Percentiles rank a stretch among this genome's conserved stretches.
phyloP scores from a whole-genome alignment of 805 yeast species.

The Yamadazyma endophytica region DNA sequence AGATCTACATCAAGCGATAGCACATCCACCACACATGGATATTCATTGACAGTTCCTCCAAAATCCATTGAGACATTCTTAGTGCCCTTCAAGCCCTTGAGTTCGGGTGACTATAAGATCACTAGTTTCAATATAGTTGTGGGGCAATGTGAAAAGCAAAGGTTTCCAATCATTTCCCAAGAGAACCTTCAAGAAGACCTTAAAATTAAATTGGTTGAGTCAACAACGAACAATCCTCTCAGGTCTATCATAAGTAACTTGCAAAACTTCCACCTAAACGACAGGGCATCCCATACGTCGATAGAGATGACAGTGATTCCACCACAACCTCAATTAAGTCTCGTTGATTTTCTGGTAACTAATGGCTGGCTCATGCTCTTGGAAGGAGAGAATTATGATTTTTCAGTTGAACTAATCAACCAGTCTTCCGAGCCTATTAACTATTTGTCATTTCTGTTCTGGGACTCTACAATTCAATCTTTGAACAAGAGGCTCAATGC shows the following conservation, averaged over 20 bases:
- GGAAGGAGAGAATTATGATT: slow-evolving; percentile 65
- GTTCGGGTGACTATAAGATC: slow-evolving; percentile 46
- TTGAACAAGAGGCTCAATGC: slow-evolving; percentile 51
- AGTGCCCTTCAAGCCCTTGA: slow-evolving; percentile 46
- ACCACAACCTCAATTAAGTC: slow-evolving; percentile 58
- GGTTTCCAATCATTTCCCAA: slow-evolving; percentile 33
- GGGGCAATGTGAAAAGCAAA: slow-evolving; percentile 45
- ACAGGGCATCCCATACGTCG: slow-evolving; percentile 15
- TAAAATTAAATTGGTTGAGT: neutral
- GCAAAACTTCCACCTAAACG: slow-evolving; percentile 13
- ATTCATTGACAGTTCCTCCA: slow-evolving; percentile 16
- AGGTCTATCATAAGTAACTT: slow-evolving; percentile 21
- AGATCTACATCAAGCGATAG: neutral
- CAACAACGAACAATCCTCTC: too few relatives aligned
- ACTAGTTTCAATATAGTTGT: slow-evolving; percentile 49
- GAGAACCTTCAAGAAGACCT: neutral
- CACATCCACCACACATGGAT: neutral
- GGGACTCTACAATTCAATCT: slow-evolving; percentile 71
- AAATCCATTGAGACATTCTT: slow-evolving; percentile 31
- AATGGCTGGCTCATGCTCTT: slow-evolving; percentile 71
- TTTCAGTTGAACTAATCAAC: slow-evolving; percentile 54
- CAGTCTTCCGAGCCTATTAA: slow-evolving; percentile 54
- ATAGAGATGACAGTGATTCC: slow-evolving; percentile 31
- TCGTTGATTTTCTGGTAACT: slow-evolving; percentile 48
- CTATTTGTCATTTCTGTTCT: slow-evolving; percentile 54